phyloP scores from a whole-genome alignment of 1,284 basidiomycete genomes.

The Bothia castanella region DNA sequence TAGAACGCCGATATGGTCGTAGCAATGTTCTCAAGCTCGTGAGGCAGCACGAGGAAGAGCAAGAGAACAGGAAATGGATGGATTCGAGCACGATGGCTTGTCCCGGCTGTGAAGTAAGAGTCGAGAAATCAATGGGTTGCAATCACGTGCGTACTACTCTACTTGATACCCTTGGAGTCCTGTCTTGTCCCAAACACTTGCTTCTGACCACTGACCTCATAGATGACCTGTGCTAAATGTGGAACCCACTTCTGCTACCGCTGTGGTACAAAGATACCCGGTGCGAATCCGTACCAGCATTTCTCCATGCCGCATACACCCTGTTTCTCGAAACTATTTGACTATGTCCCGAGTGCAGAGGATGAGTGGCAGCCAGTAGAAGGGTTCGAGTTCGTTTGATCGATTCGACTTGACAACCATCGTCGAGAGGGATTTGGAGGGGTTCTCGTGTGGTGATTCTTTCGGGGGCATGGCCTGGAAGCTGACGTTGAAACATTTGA shows the following conservation, averaged over 20 bases:
- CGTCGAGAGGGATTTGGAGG: too few species aligned
- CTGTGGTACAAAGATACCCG: conserved; percentile 54
- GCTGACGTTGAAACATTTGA: neutral
- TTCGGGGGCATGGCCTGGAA: too few species aligned
- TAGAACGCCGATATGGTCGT: conserved; percentile 64
- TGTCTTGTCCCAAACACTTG: neutral
- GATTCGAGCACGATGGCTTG: conserved; percentile 60
- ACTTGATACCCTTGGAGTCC: neutral
- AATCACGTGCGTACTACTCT: conserved; percentile 57
- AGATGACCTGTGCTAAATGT: conserved; percentile 76
- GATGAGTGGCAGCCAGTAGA: conserved; percentile 53
- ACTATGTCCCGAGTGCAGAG: conserved; percentile 41
- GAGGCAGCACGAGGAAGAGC: conserved; percentile 59
- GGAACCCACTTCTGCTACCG: conserved; percentile 74
- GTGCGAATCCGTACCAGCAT: conserved; percentile 61
- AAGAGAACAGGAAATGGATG: conserved; percentile 63
- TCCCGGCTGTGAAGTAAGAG: conserved; percentile 61
- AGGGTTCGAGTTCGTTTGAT: conserved; percentile 36
- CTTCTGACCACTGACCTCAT: conserved; percentile 5
- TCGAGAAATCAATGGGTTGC: conserved; percentile 75
- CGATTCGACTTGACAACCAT: too few species aligned
- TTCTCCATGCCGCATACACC: conserved; percentile 53
- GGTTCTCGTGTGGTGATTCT: neutral
- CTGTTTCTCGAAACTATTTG: conserved; percentile 69
- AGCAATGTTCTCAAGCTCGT: conserved; percentile 55